A percentile compares a stretch with the other conserved stretches of the same genome.
Evolutionary conservation across 805 yeast species (phyloP).

Genomic region (Scheffersomyces lignosus): DNA sequence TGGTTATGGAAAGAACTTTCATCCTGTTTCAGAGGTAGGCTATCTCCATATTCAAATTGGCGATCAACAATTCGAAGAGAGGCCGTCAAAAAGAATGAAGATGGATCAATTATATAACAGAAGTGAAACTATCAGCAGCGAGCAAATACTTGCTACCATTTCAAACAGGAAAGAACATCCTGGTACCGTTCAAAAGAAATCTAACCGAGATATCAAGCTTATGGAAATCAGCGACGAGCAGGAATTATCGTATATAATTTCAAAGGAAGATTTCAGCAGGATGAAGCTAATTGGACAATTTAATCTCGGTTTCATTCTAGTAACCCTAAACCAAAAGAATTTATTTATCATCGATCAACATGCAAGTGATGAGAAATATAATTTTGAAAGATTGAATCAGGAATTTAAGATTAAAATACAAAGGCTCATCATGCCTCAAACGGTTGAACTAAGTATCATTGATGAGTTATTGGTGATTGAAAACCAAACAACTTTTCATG

Average conservation of each 20-base stretch:
- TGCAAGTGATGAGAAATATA: conserved; percentile 94
- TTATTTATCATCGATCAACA: conserved; percentile 93
- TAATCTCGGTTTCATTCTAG: conserved; percentile 91
- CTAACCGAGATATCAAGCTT: not conserved
- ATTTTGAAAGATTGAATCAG: conserved; percentile 72
- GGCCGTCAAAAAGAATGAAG: conserved; percentile 4
- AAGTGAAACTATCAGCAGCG: not conserved
- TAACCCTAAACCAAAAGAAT: conserved; percentile 54
- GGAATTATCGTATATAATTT: conserved; percentile 57
- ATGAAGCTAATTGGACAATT: conserved; percentile 93
- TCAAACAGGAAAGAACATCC: not conserved
- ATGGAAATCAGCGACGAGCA: not conserved
- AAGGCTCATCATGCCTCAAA: conserved; percentile 57
- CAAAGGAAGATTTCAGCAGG: conserved; percentile 66
- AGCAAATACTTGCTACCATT: not conserved
- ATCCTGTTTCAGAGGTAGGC: too few relatives aligned
- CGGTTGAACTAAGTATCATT: conserved; percentile 69
- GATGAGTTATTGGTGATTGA: conserved; percentile 77
- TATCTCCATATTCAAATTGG: too few relatives aligned
- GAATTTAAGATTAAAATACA: conserved; percentile 58
- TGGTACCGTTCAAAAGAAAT: not conserved
- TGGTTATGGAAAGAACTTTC: not conserved
- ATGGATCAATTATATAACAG: not conserved
- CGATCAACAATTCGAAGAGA: conserved; percentile 4
- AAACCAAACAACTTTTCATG: conserved; percentile 53